Conservation (phyloP, 192 early-diverging fungal genomes). For the Backusella westeae region DNA sequence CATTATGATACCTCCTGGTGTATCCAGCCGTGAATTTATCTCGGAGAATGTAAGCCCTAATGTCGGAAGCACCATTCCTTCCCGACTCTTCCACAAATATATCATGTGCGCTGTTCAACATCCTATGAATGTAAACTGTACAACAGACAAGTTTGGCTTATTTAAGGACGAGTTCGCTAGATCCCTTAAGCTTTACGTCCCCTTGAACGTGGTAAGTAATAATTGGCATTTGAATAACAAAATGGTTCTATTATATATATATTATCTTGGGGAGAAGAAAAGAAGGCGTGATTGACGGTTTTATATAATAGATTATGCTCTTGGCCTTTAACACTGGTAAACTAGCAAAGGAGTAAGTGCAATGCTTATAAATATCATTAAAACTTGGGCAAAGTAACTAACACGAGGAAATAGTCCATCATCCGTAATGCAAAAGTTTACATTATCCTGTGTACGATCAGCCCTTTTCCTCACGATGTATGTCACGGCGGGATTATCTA, state of each 20-base stretch:
- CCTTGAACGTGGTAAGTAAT: constrained; percentile 55
- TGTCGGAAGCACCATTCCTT: constrained; percentile 43
- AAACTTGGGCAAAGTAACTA: background rate
- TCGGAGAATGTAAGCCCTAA: constrained; percentile 51
- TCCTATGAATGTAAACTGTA: constrained; percentile 53
- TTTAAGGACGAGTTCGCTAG: constrained; percentile 49
- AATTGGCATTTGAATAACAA: background rate
- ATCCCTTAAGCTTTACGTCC: constrained; percentile 58
- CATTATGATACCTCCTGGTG: constrained; percentile 45
- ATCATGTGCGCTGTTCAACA: constrained; percentile 62
- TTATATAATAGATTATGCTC: constrained; percentile 40
- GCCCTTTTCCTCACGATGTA: constrained; percentile 59
- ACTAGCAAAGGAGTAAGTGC: constrained; percentile 30
- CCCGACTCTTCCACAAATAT: constrained; percentile 47
- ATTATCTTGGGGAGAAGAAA: background rate
- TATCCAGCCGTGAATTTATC: constrained; percentile 51
- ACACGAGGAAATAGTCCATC: constrained; percentile 29
- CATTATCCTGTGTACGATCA: constrained; percentile 55
- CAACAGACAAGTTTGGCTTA: constrained; percentile 35
- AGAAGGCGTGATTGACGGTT: background rate
- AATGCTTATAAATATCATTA: background rate
- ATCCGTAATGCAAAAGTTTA: constrained; percentile 40
- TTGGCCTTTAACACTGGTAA: constrained; percentile 36
- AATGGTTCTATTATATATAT: background rate
- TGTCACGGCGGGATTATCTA: constrained; percentile 46